Evolutionary conservation across 345 rosid genomes (phyloP).

Genomic region (Cardamine chenopodiifolia): DNA sequence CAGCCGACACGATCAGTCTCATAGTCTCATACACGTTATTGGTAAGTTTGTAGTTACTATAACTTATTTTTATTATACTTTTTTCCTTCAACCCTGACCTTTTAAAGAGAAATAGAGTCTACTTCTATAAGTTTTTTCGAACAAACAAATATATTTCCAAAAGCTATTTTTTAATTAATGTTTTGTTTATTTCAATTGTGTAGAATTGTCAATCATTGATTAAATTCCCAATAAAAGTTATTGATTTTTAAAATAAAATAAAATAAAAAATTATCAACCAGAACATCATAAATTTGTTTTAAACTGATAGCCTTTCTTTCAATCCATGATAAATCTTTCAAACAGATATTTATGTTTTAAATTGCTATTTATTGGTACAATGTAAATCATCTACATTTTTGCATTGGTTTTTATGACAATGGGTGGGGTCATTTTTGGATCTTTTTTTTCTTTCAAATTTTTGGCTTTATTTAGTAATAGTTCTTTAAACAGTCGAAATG

Average conservation of each 20-base stretch:
- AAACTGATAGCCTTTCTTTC: background rate
- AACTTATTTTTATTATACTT: background rate
- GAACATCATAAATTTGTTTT: background rate
- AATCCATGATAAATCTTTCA: background rate
- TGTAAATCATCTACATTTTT: background rate
- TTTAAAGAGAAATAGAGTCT: background rate
- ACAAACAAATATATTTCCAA: background rate
- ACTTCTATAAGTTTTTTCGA: background rate
- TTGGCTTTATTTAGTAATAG: background rate
- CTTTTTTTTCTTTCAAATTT: background rate
- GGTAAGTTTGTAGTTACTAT: background rate
- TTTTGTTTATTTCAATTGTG: background rate
- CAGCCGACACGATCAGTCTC: conserved; percentile 41
- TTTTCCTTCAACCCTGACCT: background rate
- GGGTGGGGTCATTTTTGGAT: background rate
- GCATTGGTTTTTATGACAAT: background rate
- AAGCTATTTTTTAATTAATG: background rate
- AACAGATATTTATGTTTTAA: background rate
- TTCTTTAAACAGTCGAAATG: background rate
- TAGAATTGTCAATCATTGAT: background rate
- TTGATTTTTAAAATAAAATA: too few relatives aligned
- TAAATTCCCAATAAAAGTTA: background rate
- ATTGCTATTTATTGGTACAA: background rate
- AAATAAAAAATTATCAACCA: background rate
- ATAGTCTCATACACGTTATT: background rate